Conservation (phyloP, 306 rosid genomes). For the Rosa chinensis region DNA sequence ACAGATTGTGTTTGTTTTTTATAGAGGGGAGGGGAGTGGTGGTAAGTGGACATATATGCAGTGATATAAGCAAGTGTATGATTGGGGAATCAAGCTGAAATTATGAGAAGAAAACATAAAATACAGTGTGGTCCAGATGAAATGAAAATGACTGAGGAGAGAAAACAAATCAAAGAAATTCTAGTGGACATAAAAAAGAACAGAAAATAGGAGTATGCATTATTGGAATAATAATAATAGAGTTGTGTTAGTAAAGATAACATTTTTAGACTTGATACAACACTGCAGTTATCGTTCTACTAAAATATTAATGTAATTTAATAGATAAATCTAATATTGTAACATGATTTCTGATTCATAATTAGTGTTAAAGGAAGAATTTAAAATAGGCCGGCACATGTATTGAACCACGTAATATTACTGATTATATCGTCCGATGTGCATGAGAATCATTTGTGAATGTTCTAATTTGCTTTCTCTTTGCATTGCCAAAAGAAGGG, state of each 20-base stretch:
- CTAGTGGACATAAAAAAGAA: not conserved
- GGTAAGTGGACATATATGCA: not conserved
- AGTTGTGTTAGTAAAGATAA: not conserved
- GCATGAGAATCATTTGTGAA: not conserved
- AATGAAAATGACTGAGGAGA: not conserved
- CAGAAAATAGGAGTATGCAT: not conserved
- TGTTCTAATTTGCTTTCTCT: too few species aligned
- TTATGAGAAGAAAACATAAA: not conserved
- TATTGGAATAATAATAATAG: not conserved
- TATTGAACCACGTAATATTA: too few species aligned
- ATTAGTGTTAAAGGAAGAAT: too few species aligned
- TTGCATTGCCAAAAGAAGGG: not conserved
- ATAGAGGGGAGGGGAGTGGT: not conserved
- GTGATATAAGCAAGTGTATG: not conserved
- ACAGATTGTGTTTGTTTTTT: not conserved
- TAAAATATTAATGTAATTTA: not conserved
- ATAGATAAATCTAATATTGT: too few species aligned
- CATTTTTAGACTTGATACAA: not conserved
- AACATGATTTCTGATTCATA: too few species aligned
- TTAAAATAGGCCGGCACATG: too few species aligned
- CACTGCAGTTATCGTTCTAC: not conserved
- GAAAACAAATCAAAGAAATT: not conserved
- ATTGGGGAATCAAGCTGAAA: not conserved
- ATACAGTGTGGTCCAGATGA: slow-evolving; percentile 3
- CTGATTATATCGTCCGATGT: not conserved